phyloP scores from a whole-genome alignment of 345 rosid genomes.

The Mallotus nudiflorus region DNA sequence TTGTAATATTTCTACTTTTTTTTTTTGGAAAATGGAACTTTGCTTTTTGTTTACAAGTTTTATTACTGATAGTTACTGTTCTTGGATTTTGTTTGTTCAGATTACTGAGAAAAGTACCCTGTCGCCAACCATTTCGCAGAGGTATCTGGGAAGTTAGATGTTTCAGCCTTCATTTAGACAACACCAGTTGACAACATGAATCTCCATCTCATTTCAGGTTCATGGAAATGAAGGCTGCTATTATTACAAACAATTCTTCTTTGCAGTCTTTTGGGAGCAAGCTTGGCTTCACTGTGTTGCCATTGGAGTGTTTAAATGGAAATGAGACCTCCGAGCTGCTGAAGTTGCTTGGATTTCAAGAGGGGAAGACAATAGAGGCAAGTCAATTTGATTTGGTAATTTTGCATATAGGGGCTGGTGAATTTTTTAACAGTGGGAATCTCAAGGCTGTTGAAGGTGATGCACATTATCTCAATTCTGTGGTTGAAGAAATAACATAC shows the following conservation, averaged over 20 bases:
- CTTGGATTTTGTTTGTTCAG: conserved; percentile 28
- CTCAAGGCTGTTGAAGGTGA: conserved; percentile 22
- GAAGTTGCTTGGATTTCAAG: conserved; percentile 66
- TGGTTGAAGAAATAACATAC: conserved; percentile 51
- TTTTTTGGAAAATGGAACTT: background rate
- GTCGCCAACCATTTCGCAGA: conserved; percentile 49
- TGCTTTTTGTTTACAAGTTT: background rate
- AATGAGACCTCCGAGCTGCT: conserved; percentile 43
- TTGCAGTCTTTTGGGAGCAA: conserved; percentile 52
- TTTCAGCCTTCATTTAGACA: background rate
- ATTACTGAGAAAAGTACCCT: conserved; percentile 25
- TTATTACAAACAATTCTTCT: conserved; percentile 46
- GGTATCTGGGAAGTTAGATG: conserved; percentile 38
- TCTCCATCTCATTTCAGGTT: conserved; percentile 45
- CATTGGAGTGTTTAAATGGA: conserved; percentile 34
- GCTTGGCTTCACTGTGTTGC: conserved; percentile 52
- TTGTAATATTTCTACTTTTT: conserved; percentile 31
- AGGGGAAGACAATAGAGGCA: conserved; percentile 48
- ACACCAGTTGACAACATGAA: conserved; percentile 2
- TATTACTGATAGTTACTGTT: conserved; percentile 17
- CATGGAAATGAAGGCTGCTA: conserved; percentile 81
- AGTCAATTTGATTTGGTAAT: conserved; percentile 65
- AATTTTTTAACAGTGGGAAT: conserved; percentile 17
- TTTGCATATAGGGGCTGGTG: conserved; percentile 60
- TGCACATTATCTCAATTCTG: conserved; percentile 44